phyloP scores from a whole-genome alignment of 352 stramenopile species.

The Phytophthora litchii region DNA sequence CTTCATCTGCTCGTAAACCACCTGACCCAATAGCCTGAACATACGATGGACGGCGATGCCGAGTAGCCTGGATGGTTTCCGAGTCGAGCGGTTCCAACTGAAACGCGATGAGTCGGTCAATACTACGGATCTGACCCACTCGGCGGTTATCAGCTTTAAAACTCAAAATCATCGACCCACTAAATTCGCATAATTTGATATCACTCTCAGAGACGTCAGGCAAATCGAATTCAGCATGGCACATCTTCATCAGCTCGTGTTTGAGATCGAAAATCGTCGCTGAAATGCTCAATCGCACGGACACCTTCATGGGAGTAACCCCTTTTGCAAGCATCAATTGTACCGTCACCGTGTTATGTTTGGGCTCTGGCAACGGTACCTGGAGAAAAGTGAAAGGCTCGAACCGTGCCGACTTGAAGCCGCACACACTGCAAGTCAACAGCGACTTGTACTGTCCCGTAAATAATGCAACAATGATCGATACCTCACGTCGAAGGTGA shows the following conservation, averaged over 20 bases:
- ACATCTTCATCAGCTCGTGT: constrained; percentile 83
- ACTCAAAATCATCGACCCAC: constrained; percentile 85
- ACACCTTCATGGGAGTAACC: constrained; percentile 81
- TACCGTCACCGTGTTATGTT: constrained; percentile 82
- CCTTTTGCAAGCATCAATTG: constrained; percentile 76
- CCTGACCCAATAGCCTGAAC: constrained; percentile 38
- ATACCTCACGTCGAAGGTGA: constrained; percentile 97
- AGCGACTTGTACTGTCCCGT: constrained; percentile 99
- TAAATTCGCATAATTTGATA: constrained; percentile 89
- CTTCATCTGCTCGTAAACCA: constrained; percentile 45
- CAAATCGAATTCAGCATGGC: constrained; percentile 73
- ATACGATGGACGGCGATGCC: constrained; percentile 78
- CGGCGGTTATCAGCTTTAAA: constrained; percentile 88
- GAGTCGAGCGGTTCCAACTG: constrained; percentile 78
- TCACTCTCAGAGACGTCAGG: constrained; percentile 67
- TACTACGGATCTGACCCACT: constrained; percentile 86
- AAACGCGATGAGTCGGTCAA: constrained; percentile 86
- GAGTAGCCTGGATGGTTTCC: constrained; percentile 73
- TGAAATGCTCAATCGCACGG: constrained; percentile 78
- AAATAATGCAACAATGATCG: constrained; percentile 99
- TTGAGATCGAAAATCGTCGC: constrained; percentile 89
- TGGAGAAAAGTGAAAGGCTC: constrained; percentile 94
- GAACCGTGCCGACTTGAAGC: constrained; percentile 94
- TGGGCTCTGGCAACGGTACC: constrained; percentile 88
- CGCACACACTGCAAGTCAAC: constrained; percentile 95